Evolutionary conservation across 1,139 yeast genomes (phyloP).

Genomic region (Geotrichum aggregatum): DNA sequence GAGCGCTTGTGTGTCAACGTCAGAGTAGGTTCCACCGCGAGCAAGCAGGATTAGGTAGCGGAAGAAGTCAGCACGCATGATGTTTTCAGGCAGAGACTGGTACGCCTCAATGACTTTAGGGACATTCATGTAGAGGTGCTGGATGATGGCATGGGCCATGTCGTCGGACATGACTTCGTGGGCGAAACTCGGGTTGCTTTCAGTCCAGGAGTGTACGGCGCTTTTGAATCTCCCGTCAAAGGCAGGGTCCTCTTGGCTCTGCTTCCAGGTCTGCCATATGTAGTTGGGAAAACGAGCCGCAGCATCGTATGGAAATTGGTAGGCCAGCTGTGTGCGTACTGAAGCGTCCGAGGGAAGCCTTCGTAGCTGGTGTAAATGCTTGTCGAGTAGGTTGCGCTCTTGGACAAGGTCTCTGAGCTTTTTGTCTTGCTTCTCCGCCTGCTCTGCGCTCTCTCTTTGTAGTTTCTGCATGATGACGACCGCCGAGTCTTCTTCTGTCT

Average conservation of each 20-base stretch:
- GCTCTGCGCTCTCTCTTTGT: slow-evolving; percentile 48
- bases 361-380: slow-evolving; percentile 55
- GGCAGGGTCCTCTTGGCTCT: slow-evolving; percentile 47
- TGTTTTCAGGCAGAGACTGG: slow-evolving; percentile 67
- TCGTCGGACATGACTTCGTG: slow-evolving; percentile 74
- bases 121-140: slow-evolving; percentile 57
- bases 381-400: slow-evolving; percentile 51
- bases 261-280: slow-evolving; percentile 97
- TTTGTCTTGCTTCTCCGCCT: slow-evolving; percentile 48
- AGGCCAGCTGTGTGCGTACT: slow-evolving; percentile 46
- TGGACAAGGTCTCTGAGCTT: slow-evolving; percentile 48
- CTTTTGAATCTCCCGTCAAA: slow-evolving; percentile 48
- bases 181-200: slow-evolving; percentile 55
- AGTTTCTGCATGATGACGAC: slow-evolving; percentile 47
- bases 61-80: slow-evolving; percentile 86
- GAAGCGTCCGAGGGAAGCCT: slow-evolving; percentile 56
- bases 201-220: slow-evolving; percentile 58
- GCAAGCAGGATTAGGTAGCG: slow-evolving; percentile 80
- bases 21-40: slow-evolving; percentile 89
- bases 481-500: slow-evolving; percentile 43
- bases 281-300: slow-evolving; percentile 58
- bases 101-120: slow-evolving; percentile 81
- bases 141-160: slow-evolving; percentile 60
- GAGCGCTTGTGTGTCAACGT: slow-evolving; percentile 72
- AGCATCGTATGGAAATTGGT: slow-evolving; percentile 68